Percentiles rank a stretch among this genome's conserved stretches.
Evolutionary conservation across 768 basidiomycete genomes (phyloP).

Genomic region (Tricholoma sp.): DNA sequence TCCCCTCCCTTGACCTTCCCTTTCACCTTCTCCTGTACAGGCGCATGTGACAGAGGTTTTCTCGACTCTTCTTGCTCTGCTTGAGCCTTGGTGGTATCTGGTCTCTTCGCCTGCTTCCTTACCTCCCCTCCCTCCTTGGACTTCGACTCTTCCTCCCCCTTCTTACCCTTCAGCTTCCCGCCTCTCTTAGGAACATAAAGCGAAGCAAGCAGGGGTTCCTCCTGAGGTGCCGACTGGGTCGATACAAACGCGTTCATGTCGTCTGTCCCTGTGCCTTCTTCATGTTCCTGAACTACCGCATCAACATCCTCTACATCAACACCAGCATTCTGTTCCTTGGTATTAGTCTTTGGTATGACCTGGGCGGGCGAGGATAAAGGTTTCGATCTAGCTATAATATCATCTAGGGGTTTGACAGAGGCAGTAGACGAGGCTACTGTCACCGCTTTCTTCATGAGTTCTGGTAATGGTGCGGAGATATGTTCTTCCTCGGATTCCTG

Average conservation of each 20-base stretch:
- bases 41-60: not conserved
- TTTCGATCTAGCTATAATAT: slow-evolving; percentile 2
- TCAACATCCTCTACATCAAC: slow-evolving; percentile 3
- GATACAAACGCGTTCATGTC: slow-evolving; percentile 4
- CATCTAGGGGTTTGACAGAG: not conserved
- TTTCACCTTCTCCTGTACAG: slow-evolving; percentile 7
- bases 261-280: not conserved
- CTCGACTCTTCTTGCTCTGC: not conserved
- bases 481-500: slow-evolving; percentile 16
- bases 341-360: slow-evolving; percentile 11
- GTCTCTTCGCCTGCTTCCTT: not conserved
- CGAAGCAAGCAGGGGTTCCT: slow-evolving; percentile 3
- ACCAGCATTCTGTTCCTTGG: slow-evolving; percentile 10
- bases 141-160: not conserved
- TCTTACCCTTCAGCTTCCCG: slow-evolving; percentile 1
- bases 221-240: not conserved
- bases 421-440: not conserved
- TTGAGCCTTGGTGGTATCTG: not conserved
- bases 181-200: slow-evolving; percentile 10
- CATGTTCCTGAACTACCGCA: not conserved
- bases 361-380: not conserved
- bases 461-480: slow-evolving; percentile 7
- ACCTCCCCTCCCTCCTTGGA: slow-evolving; percentile 2
- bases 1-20: not conserved
- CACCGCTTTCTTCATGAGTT: slow-evolving; percentile 1